Base-by-base conservation (phyloP, 257 asterid species). In the Nicotiana sylvestris region DNA sequence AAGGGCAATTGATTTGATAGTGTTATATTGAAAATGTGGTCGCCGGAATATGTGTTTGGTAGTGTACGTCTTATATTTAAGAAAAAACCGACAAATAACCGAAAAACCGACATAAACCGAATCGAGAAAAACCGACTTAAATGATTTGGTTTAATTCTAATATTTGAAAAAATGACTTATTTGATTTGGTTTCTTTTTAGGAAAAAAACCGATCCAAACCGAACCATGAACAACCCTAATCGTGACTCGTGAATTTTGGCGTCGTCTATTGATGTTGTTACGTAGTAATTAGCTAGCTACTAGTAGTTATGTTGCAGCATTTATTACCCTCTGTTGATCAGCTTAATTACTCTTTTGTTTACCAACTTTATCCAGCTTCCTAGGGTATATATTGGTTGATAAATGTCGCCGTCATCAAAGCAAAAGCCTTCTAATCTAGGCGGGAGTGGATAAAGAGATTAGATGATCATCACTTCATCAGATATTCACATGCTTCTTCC, bases 391-490 rank as follows among this genome's bases (percentile, higher is more conserved):
- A 15, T 18, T 66, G 58, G 80, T 17, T 39, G 21, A 25, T 30
- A 7, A 76, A 66, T 29, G 83, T 85, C 85, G 8, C 15, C 62
- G 16, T 85, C 87, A 76, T 7, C 21, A 55, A 33, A 77, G n/a
- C 81, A 12, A 56, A 8, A 65, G 30, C 49, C 58, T 37, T n/a
- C 58, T 70, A n/a, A 70, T n/a, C 43, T 72, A 46, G 25, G 79
- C 4, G 51, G 27, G 0, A 25, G 25, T 74, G 62, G 79, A 74
- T 74, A 74, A 74, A 74, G 62, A 27, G 62, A 49, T 74, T 74
- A 74, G 61, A 49, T 49, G 33, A 53, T 70, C 0, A 10, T 21
- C 21, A 21, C 21, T 21, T 21, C 21, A 21, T 3, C 66, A 18
- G 18, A 43, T 4, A 43, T 60, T 29, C 79, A 74, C 79, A 49